Conservation (phyloP, 176 grass and related monocot species). For the Sorghum bicolor region DNA sequence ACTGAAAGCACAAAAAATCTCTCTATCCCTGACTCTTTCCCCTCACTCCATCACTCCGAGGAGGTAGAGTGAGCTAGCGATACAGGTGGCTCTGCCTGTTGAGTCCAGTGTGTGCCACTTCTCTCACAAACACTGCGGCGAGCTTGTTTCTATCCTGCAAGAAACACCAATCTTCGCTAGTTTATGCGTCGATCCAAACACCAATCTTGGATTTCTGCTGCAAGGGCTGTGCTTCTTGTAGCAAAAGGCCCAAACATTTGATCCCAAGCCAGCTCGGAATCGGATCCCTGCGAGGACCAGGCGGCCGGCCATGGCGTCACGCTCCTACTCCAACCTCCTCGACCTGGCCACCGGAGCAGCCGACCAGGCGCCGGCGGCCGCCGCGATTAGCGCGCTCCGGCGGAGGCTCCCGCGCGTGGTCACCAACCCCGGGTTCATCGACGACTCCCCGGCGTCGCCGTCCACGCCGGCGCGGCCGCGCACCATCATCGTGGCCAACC, state of each 20-base stretch:
- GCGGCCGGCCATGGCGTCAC: slow-evolving; percentile 60
- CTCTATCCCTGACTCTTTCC: background rate
- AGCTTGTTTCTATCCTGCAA: background rate
- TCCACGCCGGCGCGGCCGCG: slow-evolving; percentile 56
- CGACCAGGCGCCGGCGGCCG: slow-evolving; percentile 49
- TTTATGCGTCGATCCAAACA: background rate
- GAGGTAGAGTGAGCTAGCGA: background rate
- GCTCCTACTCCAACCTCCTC: slow-evolving; percentile 87
- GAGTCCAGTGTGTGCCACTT: slow-evolving; percentile 14
- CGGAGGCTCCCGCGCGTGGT: slow-evolving; percentile 77
- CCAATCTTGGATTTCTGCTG: slow-evolving; percentile 27
- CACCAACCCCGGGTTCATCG: slow-evolving; percentile 67
- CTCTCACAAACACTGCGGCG: background rate
- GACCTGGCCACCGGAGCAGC: slow-evolving; percentile 80
- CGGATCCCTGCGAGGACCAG: background rate
- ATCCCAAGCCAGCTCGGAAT: background rate
- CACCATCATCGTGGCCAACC: slow-evolving; percentile 91
- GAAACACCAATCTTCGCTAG: background rate
- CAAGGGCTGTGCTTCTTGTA: slow-evolving; percentile 1
- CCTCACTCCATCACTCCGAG: background rate
- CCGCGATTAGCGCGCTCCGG: slow-evolving; percentile 55
- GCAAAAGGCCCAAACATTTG: slow-evolving; percentile 3
- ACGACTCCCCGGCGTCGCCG: slow-evolving; percentile 60
- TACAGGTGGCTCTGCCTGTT: slow-evolving; percentile 23
- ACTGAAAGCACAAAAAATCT: slow-evolving; percentile 11